Evolutionary conservation across 257 asterid species (phyloP), one percentile per base, ranked within the genome.

Genomic region (Eustoma russellianum): DNA sequence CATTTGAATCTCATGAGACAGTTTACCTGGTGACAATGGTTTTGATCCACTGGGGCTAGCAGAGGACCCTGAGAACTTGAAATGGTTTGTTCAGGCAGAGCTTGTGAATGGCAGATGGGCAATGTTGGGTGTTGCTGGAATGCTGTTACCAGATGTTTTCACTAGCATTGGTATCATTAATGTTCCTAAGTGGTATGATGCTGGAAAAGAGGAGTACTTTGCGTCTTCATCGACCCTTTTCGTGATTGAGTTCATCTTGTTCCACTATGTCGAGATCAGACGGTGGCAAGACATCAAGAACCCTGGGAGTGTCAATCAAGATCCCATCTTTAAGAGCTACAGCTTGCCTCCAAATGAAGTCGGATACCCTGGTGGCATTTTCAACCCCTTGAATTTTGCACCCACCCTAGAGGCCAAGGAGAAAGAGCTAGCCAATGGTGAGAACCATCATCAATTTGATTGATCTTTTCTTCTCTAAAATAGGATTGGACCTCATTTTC

Each of bases 251-350:
- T 91, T 86, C 89, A 86, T 91, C 57, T 66, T 91, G 59, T 91
- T 91, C 78, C 98, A 91, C 79, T 91, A 86, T 63, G 94, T 83
- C 3, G 98, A 91, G 86, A 86, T 91, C 78, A 54, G 98, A 58
- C 72, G 98, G 71, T 91, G 95, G 98, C 98, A 91, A 63, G 98
- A 91, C 73, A 91, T 91, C 69, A 91, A 91, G 81, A 86, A 83
- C 77, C 95, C 98, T 0, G 95, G 98, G 50, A 59, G 95, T 54
- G 97, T 91, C 0, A 86, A 91, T 71, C 98, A 91, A 51, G 98
- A 91, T 53, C 98, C 95, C 18, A 86, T 91, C 58, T 91, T 91
- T 76, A 91, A 91, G 85, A 82, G 48, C 72, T 82, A 91, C 70
- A 70, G 94, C 48, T 70, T 90, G 48, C 96, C 96, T 12, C 94